Evolutionary conservation across 2,329 filamentous ascomycete genomes (phyloP).

Genomic region (Fusarium sp.): DNA sequence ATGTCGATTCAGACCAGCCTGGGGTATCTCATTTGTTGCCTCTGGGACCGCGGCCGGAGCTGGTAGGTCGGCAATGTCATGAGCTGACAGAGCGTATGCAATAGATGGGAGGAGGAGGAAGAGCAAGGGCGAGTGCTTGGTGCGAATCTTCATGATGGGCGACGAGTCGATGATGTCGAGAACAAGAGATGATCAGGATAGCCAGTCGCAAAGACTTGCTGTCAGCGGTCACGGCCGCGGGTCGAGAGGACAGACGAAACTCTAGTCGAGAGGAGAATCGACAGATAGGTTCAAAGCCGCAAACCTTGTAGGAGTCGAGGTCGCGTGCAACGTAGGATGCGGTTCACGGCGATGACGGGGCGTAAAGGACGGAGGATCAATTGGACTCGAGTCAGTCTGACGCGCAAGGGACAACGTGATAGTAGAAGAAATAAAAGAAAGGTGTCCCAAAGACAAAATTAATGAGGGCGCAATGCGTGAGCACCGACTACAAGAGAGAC

Average conservation of each 20-base stretch:
- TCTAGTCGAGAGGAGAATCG: background rate
- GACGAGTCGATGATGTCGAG: constrained; percentile 8
- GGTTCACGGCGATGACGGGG: constrained; percentile 21
- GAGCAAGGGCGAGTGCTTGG: constrained; percentile 65
- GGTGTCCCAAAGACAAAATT: background rate
- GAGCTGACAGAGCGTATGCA: constrained; percentile 57
- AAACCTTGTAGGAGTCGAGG: constrained; percentile 26
- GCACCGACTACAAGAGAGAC: constrained; percentile 22
- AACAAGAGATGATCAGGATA: constrained; percentile 4
- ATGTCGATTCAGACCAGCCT: constrained; percentile 51
- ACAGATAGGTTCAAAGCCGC: constrained; percentile 13
- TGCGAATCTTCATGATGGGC: constrained; percentile 70
- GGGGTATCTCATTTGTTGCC: constrained; percentile 40
- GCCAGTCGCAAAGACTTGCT: constrained; percentile 16
- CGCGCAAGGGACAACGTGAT: constrained; percentile 4
- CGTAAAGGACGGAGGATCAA: background rate
- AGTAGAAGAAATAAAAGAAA: constrained; percentile 5
- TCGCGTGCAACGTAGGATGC: constrained; percentile 39
- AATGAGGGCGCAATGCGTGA: background rate
- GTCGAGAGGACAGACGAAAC: constrained; percentile 4
- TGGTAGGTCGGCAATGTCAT: constrained; percentile 40
- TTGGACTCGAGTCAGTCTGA: constrained; percentile 11
- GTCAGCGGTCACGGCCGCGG: constrained; percentile 25
- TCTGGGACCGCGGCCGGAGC: constrained; percentile 44
- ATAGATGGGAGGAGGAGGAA: constrained; percentile 71